A percentile compares a stretch with the other conserved stretches of the same genome.
These are phyloP conservation scores for Tolypocladium inflatum DNA, from an alignment of 2,329 filamentous ascomycete species.

Conservation along the genomic window DNA sequence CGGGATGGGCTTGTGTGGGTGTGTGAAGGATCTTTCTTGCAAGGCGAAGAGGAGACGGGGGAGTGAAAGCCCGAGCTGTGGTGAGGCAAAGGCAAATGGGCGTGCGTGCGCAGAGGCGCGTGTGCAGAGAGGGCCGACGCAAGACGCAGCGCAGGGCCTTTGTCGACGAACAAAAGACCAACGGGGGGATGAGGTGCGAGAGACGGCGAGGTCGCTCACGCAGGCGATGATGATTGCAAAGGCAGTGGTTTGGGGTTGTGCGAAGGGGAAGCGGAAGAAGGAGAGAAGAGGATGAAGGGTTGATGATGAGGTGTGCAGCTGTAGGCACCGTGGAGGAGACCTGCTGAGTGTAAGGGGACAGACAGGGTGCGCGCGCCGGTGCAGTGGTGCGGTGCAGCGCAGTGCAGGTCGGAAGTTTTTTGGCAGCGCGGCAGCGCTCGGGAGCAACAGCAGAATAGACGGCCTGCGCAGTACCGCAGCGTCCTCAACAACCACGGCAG, in stretches of 20 bases:
- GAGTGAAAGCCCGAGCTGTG: not conserved
- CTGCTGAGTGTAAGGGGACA: not conserved
- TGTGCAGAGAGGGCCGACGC: not conserved
- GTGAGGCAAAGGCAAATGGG: not conserved
- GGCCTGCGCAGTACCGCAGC: not conserved
- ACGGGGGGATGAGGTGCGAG: not conserved
- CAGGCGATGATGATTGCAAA: not conserved
- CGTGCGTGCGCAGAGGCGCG: not conserved
- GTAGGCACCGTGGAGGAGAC: not conserved
- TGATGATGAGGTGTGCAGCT: not conserved
- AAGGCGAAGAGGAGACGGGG: not conserved
- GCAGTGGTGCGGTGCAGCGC: not conserved
- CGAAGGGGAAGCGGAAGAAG: not conserved
- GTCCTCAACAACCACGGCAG: not conserved
- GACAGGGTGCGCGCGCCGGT: not conserved
- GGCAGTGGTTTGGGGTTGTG: not conserved
- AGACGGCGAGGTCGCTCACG: not conserved
- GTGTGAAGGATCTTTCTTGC: not conserved
- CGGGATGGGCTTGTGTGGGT: not conserved
- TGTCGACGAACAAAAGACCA: not conserved
- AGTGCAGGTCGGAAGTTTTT: not conserved
- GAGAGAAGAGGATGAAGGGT: not conserved
- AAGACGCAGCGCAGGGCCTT: not conserved
- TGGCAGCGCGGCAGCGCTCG: not conserved
- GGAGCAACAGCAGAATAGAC: not conserved